A percentile compares a stretch with the other conserved stretches of the same genome.
phyloP scores from a whole-genome alignment of 2,329 filamentous ascomycete species.

The Sordariomycetes sp. region DNA sequence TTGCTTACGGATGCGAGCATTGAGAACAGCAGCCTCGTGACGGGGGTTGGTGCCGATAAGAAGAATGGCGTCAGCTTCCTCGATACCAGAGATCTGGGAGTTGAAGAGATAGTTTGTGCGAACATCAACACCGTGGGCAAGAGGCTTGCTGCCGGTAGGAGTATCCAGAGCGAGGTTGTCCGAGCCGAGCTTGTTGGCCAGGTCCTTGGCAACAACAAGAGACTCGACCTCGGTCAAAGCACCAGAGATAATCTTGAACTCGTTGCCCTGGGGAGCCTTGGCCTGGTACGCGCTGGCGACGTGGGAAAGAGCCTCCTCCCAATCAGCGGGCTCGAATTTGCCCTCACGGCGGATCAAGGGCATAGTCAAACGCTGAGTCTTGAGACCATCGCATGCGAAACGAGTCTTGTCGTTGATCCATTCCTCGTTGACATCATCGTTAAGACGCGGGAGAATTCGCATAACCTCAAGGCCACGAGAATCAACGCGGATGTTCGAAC shows the following conservation, averaged over 20 bases:
- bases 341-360: constrained; percentile 81
- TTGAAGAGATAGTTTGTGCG: constrained; percentile 96
- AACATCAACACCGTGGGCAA: constrained; percentile 88
- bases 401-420: constrained; percentile 99
- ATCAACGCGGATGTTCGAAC: constrained; percentile 91
- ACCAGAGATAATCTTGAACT: constrained; percentile 92
- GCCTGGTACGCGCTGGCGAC: constrained; percentile 73
- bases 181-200: constrained; percentile 92
- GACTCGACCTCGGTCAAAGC: constrained; percentile 88
- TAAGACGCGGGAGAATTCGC: constrained; percentile 84
- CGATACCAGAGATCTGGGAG: constrained; percentile 86
- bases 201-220: constrained; percentile 91
- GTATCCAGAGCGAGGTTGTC: constrained; percentile 94
- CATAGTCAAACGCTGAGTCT: constrained; percentile 90
- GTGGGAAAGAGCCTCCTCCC: constrained; percentile 91
- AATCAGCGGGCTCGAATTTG: constrained; percentile 80
- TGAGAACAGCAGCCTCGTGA: constrained; percentile 89
- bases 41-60: constrained; percentile 92
- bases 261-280: constrained; percentile 76
- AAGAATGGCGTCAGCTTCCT: constrained; percentile 86
- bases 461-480: constrained; percentile 92
- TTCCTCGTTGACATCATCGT: constrained; percentile 98
- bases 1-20: constrained; percentile 95
- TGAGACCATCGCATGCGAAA: constrained; percentile 92
- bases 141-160: constrained; percentile 69